Evolutionary conservation across 495 filamentous ascomycete species (phyloP), one percentile per base, ranked within the genome.

Genomic region (Penicillium subrubescens): DNA sequence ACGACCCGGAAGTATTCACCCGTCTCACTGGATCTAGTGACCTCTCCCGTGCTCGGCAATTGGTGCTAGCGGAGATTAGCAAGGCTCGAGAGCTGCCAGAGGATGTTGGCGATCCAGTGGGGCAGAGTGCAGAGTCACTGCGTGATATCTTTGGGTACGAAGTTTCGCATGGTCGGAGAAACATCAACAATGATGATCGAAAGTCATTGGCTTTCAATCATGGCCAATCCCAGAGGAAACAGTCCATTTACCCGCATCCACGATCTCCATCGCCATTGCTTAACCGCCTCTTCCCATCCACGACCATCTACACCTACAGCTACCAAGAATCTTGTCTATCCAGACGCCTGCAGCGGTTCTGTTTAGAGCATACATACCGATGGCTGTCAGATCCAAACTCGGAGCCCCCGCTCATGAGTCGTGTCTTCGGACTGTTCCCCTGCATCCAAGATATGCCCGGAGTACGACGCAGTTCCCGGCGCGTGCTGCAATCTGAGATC

Each of bases 381-480:
- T 81, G 93, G n/a, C 75, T 93, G 34, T 75, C 79, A 23, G 79
- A 86, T 60, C 75, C 87, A 7, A 72, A 77, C 54, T 75, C 86
- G 2, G 79, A 86, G 0, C 80, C 83, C 11, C 68, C 74, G 4
- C 75, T 73, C 0, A 75, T 90, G 55, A 73, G 79, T 43, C 81
- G 86, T 44, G 77, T 91, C 29, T 95, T 94, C 71, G 87, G 86
- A 48, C 89, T 94, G 57, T 82, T 88, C 19, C 77, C 90, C 34
- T 83, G 88, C 59, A 82, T 88, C 56, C 81, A 84, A 37, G 79
- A 83, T 11, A 72, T 75, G 35, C 78, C 86, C 0, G 76, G 82
- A 29, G 83, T 89, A 25, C 65, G 78, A 21, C 70, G 76, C 1
- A 72, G 72, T 0, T 77, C 89, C 41, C 69, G 69, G 35, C 65